These are phyloP conservation scores for Galerina marginata DNA, from an alignment of 768 basidiomycete genomes.

Conservation along the genomic window DNA sequence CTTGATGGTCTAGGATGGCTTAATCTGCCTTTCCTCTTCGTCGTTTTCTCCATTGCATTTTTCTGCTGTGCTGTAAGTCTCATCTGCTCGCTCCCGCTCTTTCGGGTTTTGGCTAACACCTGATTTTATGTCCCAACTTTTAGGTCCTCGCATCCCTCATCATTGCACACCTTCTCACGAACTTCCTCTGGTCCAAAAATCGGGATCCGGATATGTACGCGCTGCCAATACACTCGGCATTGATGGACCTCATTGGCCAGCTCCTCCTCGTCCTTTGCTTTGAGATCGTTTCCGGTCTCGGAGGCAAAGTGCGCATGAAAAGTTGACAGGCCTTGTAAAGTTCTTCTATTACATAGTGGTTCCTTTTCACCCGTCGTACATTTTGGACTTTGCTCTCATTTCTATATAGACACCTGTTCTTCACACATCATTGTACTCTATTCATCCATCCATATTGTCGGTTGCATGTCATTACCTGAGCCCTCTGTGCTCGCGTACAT, in stretches of 20 bases:
- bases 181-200: constrained; percentile 76
- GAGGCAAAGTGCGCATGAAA: constrained; percentile 34
- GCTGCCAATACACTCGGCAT: constrained; percentile 88
- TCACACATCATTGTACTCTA: too few species aligned
- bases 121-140: constrained; percentile 1
- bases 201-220: constrained; percentile 94
- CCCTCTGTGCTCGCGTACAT: too few species aligned
- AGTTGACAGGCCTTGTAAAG: not conserved
- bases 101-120: constrained; percentile 9
- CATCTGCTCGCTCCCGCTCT: not conserved
- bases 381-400: too few species aligned
- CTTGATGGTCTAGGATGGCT: constrained; percentile 81
- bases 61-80: constrained; percentile 77
- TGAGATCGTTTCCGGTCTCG: constrained; percentile 60
- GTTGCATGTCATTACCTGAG: too few species aligned
- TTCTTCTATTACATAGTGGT: too few species aligned
- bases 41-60: constrained; percentile 67
- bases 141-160: constrained; percentile 76
- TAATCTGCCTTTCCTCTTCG: constrained; percentile 68
- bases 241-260: constrained; percentile 87
- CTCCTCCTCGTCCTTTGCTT: constrained; percentile 79
- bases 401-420: too few species aligned
- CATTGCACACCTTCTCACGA: constrained; percentile 69
- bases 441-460: too few species aligned
- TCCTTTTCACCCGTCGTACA: too few species aligned